A percentile compares a stretch with the other conserved stretches of the same genome.
Conservation (phyloP, 2,329 filamentous ascomycete species). For the Lachnum nothofagi region DNA sequence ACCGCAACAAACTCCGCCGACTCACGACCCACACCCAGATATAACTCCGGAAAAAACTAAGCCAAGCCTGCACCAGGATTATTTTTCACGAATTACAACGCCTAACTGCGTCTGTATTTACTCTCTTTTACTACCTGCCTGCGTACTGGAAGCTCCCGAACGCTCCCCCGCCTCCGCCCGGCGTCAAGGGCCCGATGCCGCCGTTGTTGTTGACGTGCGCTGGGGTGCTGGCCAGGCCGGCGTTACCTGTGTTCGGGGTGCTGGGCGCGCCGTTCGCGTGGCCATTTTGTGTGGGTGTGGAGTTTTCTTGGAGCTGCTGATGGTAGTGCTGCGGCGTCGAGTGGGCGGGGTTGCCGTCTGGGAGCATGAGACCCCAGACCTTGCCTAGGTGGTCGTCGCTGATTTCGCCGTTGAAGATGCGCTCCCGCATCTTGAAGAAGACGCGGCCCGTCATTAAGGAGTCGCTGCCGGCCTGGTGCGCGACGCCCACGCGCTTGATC, state of each 20-base stretch:
- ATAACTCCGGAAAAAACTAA: conserved; percentile 4
- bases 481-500: conserved; percentile 78
- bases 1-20: conserved; percentile 3
- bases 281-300: conserved; percentile 51
- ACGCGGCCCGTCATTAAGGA: conserved; percentile 88
- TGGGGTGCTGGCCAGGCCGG: conserved; percentile 41
- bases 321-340: conserved; percentile 38
- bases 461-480: conserved; percentile 91
- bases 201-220: conserved; percentile 49
- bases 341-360: conserved; percentile 48
- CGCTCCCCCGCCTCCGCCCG: conserved; percentile 66
- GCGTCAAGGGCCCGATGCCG: conserved; percentile 69
- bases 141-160: conserved; percentile 65
- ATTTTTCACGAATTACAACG: conserved; percentile 3
- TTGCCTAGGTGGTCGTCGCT: conserved; percentile 79
- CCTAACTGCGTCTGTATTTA: conserved; percentile 4
- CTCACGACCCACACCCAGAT: background rate
- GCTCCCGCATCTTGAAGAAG: conserved; percentile 87
- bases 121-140: conserved; percentile 28
- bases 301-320: conserved; percentile 37
- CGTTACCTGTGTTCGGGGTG: conserved; percentile 68
- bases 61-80: conserved; percentile 12
- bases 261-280: conserved; percentile 49
- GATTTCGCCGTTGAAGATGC: conserved; percentile 79
- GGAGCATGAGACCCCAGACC: conserved; percentile 82